Evolutionary conservation across 1,284 basidiomycete genomes (phyloP).

Genomic region (Hemileia vastatrix): DNA sequence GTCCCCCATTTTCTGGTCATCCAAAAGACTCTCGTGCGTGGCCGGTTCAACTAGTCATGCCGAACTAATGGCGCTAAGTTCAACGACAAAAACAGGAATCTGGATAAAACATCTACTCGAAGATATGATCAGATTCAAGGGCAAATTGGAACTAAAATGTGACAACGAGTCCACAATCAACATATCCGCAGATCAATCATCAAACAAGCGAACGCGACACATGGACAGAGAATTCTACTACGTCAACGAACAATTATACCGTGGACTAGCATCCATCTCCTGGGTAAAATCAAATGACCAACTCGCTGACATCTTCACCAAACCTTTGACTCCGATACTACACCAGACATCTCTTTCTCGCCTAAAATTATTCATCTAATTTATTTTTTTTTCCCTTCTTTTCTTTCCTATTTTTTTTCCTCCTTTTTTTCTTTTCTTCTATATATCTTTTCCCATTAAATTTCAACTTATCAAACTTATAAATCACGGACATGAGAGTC

Average conservation of each 20-base stretch:
- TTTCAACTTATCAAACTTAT: too few relatives aligned
- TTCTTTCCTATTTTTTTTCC: too few relatives aligned
- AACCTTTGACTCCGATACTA: neutral
- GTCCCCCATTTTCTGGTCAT: neutral
- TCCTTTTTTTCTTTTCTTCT: too few relatives aligned
- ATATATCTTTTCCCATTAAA: too few relatives aligned
- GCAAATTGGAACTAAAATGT: neutral
- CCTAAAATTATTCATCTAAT: too few relatives aligned
- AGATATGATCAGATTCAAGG: neutral
- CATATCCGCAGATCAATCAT: neutral
- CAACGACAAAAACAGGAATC: neutral
- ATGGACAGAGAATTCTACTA: slow-evolving; percentile 1
- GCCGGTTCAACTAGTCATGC: slow-evolving; percentile 6
- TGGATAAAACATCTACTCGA: neutral
- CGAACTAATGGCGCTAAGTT: slow-evolving; percentile 2
- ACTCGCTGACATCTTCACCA: slow-evolving; percentile 2
- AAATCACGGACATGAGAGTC: too few relatives aligned
- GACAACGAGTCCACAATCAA: neutral
- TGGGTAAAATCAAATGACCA: slow-evolving; percentile 1
- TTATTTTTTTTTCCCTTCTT: too few relatives aligned
- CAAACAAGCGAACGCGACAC: slow-evolving; percentile 1
- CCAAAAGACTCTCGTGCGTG: neutral
- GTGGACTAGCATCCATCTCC: neutral
- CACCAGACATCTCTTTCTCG: too few relatives aligned
- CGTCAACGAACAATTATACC: neutral